A percentile compares a stretch with the other conserved stretches of the same genome.
phyloP scores from a whole-genome alignment of 2,329 filamentous ascomycete species.

The Myriosclerotinia duriaeana region DNA sequence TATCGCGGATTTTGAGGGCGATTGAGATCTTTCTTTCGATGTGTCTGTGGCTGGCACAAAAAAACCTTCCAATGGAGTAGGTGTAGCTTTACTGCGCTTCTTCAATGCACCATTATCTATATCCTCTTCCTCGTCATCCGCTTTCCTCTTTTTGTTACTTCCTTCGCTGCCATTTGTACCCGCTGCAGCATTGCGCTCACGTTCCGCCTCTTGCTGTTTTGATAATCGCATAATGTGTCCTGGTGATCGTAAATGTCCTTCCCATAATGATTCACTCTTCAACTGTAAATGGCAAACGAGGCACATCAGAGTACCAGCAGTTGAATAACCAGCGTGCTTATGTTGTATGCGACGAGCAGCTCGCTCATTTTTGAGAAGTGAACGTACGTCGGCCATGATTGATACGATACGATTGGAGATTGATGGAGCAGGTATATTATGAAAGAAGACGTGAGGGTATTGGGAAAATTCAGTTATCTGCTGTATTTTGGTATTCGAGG shows the following conservation, averaged over 20 bases:
- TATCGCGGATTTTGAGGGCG: slow-evolving; percentile 19
- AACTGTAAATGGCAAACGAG: slow-evolving; percentile 63
- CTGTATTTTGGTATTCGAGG: background rate
- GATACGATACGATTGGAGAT: background rate
- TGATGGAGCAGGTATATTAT: background rate
- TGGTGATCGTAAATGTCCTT: slow-evolving; percentile 55
- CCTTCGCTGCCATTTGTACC: slow-evolving; percentile 9
- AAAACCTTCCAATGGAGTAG: slow-evolving; percentile 41
- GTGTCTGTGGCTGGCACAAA: slow-evolving; percentile 34
- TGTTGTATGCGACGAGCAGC: slow-evolving; percentile 71
- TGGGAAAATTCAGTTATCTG: background rate
- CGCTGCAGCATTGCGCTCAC: slow-evolving; percentile 16
- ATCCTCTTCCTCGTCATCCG: slow-evolving; percentile 41
- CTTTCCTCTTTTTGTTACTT: slow-evolving; percentile 53
- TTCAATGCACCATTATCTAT: slow-evolving; percentile 44
- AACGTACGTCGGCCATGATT: slow-evolving; percentile 74
- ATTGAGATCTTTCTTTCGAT: slow-evolving; percentile 6
- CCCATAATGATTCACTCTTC: slow-evolving; percentile 67
- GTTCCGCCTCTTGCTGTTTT: slow-evolving; percentile 31
- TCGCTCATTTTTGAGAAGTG: slow-evolving; percentile 75
- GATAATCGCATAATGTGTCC: slow-evolving; percentile 46
- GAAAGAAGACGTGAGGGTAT: background rate
- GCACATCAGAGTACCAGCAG: slow-evolving; percentile 66
- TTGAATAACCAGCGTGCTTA: slow-evolving; percentile 66
- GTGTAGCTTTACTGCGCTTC: slow-evolving; percentile 46